These are phyloP conservation scores for Fraxinus floribunda DNA, from an alignment of 305 asterid genomes.

Conservation along the genomic window DNA sequence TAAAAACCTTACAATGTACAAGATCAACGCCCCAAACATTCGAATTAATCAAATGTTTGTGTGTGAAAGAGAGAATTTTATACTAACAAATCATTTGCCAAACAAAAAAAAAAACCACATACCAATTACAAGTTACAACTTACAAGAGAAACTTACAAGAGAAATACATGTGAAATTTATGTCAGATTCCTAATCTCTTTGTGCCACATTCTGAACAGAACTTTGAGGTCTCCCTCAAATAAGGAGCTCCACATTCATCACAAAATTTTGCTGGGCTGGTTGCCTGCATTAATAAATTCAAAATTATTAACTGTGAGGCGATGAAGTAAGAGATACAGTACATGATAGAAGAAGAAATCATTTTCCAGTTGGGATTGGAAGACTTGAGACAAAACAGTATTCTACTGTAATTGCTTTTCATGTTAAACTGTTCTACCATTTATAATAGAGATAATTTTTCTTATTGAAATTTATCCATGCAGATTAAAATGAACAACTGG, in stretches of 20 bases:
- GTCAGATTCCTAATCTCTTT: conserved; percentile 71
- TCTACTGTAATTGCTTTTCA: neutral
- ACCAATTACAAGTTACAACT: neutral
- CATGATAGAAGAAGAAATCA: neutral
- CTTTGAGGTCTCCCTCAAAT: conserved; percentile 76
- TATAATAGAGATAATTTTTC: neutral
- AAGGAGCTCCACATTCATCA: conserved; percentile 80
- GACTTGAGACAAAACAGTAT: neutral
- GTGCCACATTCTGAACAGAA: conserved; percentile 89
- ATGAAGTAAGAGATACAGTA: neutral
- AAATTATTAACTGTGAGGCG: neutral
- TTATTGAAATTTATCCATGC: neutral
- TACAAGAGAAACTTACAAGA: neutral
- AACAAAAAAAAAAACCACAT: too few relatives aligned
- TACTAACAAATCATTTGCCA: neutral
- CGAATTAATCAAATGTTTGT: neutral
- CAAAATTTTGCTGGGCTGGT: conserved; percentile 86
- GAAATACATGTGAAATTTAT: neutral
- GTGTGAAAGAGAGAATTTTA: neutral
- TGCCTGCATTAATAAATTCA: conserved; percentile 44
- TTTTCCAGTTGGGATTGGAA: neutral
- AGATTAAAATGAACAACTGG: neutral
- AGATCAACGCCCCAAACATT: neutral
- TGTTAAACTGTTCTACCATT: neutral
- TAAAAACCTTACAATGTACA: too few relatives aligned